Evolutionary conservation across 2,329 filamentous ascomycete genomes (phyloP).

Genomic region (Thelonectria blattea): DNA sequence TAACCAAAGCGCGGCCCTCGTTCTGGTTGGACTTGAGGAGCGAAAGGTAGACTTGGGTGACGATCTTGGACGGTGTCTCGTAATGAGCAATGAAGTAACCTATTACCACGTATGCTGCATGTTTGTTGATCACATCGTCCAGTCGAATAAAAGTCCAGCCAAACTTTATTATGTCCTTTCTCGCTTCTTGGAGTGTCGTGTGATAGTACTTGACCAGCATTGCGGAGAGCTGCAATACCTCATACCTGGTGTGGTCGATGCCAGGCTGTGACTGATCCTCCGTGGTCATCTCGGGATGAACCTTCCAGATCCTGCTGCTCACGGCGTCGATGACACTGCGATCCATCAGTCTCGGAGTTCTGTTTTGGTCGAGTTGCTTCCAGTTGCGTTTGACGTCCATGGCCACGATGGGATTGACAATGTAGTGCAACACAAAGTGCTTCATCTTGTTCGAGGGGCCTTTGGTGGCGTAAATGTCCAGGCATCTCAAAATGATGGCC

Average conservation of each 20-base stretch:
- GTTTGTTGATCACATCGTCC: slow-evolving; percentile 99
- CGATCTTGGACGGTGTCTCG: slow-evolving; percentile 95
- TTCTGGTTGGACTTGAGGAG: slow-evolving; percentile 93
- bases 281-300: slow-evolving; percentile 78
- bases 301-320: slow-evolving; percentile 92
- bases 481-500: slow-evolving; percentile 79
- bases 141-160: slow-evolving; percentile 98
- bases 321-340: slow-evolving; percentile 86
- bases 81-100: slow-evolving; percentile 98
- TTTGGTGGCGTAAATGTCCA: slow-evolving; percentile 85
- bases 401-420: slow-evolving; percentile 94
- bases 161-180: slow-evolving; percentile 99
- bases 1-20: slow-evolving; percentile 89
- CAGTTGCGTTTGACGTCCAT: slow-evolving; percentile 94
- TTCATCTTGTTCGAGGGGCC: slow-evolving; percentile 87
- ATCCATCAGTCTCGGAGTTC: slow-evolving; percentile 79
- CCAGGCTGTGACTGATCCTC: slow-evolving; percentile 86
- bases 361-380: slow-evolving; percentile 61
- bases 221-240: slow-evolving; percentile 91
- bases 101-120: slow-evolving; percentile 95
- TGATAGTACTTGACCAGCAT: slow-evolving; percentile 96
- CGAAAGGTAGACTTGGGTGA: slow-evolving; percentile 91
- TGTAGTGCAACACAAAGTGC: slow-evolving; percentile 86
- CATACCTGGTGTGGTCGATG: slow-evolving; percentile 95
- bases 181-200: slow-evolving; percentile 82